Evolutionary conservation across 1,284 basidiomycete species (phyloP), one percentile per base, ranked within the genome.

Genomic region (Apiotrichum laibachii): DNA sequence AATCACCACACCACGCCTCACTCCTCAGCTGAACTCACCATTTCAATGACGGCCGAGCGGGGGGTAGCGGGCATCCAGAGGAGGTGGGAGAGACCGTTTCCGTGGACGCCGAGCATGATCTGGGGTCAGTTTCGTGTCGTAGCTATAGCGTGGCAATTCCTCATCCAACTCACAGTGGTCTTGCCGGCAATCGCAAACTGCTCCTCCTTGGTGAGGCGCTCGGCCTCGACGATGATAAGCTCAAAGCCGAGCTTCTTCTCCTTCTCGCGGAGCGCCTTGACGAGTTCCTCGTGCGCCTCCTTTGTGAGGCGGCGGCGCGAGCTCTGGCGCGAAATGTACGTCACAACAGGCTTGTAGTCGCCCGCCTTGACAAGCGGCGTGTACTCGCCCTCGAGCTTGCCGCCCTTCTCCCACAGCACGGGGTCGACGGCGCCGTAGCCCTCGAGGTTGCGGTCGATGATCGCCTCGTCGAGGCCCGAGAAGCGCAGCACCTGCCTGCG

Each of bases 271-370:
- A 91, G 69, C 12, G 83, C 83, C 21, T 69, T 60, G 7, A 90
- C 86, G 44, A 91, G 76, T 5, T 72, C 77, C 1, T 78, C 75
- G 66, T 90, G 88, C 62, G 86, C 82, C 56, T 84, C 83, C 6
- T 80, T 71, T 4, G 85, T 80, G 62, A 91, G 77, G 65, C 82
- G 82, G 53, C 89, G 76, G 44, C 83, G 70, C 5, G 79, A 75
- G 3, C 79, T 79, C 76, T 90, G 89, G 39, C 89, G 81, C 56
- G 83, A 85, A 66, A 90, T 85, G 68, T 91, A 91, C 15, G 87
- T 88, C 50, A 90, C 84, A 13, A 88, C 82, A 6, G 88, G 77
- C 59, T 77, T 80, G 45, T 77, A 77, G 40, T 51, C 54, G 8
- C 73, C 73, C 13, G 50, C 40, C 0, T 63, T 58, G 0, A 60